Conservation (phyloP, 148 eudicot genomes). For the Spergularia bocconei region DNA sequence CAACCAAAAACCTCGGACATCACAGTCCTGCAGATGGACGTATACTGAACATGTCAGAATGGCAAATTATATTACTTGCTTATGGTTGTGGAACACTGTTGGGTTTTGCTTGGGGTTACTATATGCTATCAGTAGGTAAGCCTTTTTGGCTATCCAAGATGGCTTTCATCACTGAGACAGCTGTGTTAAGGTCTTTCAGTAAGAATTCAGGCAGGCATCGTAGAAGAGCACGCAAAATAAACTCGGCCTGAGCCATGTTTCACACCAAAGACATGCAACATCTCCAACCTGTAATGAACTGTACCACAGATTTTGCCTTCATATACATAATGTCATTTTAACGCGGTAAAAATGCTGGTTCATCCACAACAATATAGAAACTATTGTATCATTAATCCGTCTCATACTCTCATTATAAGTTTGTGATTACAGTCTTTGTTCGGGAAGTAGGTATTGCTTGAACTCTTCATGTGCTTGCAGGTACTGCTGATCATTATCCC, state of each 20-base stretch:
- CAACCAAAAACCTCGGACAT: background rate
- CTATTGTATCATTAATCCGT: too few relatives aligned
- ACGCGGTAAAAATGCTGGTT: too few relatives aligned
- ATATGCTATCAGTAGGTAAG: slow-evolving; percentile 17
- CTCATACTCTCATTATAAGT: too few relatives aligned
- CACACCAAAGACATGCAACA: too few relatives aligned
- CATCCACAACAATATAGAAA: too few relatives aligned
- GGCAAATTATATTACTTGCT: slow-evolving; percentile 13
- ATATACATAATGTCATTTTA: too few relatives aligned
- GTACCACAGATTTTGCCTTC: too few relatives aligned
- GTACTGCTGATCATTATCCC: slow-evolving; percentile 37
- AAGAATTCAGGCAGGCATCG: background rate
- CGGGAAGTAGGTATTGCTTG: slow-evolving; percentile 25
- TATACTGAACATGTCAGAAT: background rate
- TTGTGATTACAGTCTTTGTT: background rate
- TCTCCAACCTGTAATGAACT: too few relatives aligned
- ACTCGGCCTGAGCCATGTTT: background rate
- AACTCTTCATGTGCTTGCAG: slow-evolving; percentile 56
- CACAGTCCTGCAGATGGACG: background rate
- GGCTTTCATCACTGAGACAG: background rate
- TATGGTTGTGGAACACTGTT: slow-evolving; percentile 16
- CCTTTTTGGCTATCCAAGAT: slow-evolving; percentile 14
- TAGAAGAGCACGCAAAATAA: background rate
- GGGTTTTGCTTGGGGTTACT: slow-evolving; percentile 20
- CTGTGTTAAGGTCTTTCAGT: background rate